Evolutionary conservation across 495 filamentous ascomycete species (phyloP).

Genomic region (Astrothelium macrocarpum): DNA sequence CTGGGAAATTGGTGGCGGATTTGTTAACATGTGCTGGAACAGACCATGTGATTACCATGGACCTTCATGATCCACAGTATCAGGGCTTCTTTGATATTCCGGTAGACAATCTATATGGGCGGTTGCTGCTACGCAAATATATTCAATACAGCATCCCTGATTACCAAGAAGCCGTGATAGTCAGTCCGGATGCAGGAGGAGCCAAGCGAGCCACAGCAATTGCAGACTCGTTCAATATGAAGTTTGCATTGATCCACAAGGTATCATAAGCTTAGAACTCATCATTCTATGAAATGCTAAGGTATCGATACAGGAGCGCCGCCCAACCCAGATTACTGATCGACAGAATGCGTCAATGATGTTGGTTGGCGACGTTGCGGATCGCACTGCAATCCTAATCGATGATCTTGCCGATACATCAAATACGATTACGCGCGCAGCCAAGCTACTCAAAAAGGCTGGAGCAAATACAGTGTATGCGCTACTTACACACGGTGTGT

Average conservation of each 20-base stretch:
- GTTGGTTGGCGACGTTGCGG: slow-evolving; percentile 81
- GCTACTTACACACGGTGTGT: slow-evolving; percentile 84
- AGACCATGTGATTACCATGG: slow-evolving; percentile 95
- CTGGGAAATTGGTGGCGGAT: slow-evolving; percentile 89
- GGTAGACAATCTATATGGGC: slow-evolving; percentile 90
- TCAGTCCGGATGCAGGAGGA: slow-evolving; percentile 92
- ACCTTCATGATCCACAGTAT: slow-evolving; percentile 95
- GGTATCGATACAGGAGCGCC: slow-evolving; percentile 64
- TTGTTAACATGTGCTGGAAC: slow-evolving; percentile 91
- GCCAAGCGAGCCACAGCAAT: slow-evolving; percentile 96
- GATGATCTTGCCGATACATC: slow-evolving; percentile 94
- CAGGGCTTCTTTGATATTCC: slow-evolving; percentile 98
- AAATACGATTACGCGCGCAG: slow-evolving; percentile 92
- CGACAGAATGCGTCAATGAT: slow-evolving; percentile 98
- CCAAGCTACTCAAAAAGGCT: slow-evolving; percentile 92
- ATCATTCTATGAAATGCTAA: slow-evolving; percentile 18
- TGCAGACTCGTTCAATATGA: slow-evolving; percentile 82
- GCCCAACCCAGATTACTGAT: slow-evolving; percentile 85
- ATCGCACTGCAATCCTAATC: slow-evolving; percentile 76
- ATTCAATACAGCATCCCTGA: slow-evolving; percentile 68
- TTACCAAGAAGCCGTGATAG: slow-evolving; percentile 71
- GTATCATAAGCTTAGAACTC: slow-evolving; percentile 41
- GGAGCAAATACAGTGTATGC: slow-evolving; percentile 83
- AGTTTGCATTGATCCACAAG: slow-evolving; percentile 97
- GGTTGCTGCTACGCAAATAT: slow-evolving; percentile 78